Conservation (phyloP, 140 eudicot genomes). For the Senecio squalidus region DNA sequence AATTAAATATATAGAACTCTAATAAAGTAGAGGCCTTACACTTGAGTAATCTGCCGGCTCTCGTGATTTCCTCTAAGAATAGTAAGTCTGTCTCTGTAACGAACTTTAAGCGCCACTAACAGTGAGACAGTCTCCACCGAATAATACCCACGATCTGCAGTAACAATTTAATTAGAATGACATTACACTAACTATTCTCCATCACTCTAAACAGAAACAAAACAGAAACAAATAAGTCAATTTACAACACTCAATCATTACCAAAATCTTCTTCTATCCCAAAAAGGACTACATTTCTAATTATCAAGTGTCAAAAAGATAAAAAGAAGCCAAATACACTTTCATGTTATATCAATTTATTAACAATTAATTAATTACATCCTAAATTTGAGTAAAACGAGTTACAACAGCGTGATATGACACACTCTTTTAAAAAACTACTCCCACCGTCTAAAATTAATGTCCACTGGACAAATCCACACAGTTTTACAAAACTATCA, state of each 20-base stretch:
- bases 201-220: conserved; percentile 10
- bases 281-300: too few relatives aligned
- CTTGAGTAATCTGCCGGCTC: conserved; percentile 93
- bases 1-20: background rate
- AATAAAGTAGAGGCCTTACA: conserved; percentile 46
- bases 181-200: conserved; percentile 12
- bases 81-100: conserved; percentile 87
- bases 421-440: too few relatives aligned
- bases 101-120: conserved; percentile 85
- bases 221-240: background rate
- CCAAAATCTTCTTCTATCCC: too few relatives aligned
- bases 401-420: background rate
- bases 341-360: too few relatives aligned
- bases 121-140: conserved; percentile 92
- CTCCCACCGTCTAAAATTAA: too few relatives aligned
- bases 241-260: background rate
- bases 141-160: conserved; percentile 89
- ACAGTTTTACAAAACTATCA: background rate
- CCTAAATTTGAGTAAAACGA: background rate
- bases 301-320: conserved; percentile 3
- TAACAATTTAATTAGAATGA: conserved; percentile 3
- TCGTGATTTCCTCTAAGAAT: conserved; percentile 90
- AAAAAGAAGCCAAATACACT: too few relatives aligned
- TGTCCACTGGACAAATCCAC: background rate
- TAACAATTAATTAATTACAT: background rate